Evolutionary conservation across 108 stramenopile species (phyloP).

Genomic region (Chaetoceros muelleri): DNA sequence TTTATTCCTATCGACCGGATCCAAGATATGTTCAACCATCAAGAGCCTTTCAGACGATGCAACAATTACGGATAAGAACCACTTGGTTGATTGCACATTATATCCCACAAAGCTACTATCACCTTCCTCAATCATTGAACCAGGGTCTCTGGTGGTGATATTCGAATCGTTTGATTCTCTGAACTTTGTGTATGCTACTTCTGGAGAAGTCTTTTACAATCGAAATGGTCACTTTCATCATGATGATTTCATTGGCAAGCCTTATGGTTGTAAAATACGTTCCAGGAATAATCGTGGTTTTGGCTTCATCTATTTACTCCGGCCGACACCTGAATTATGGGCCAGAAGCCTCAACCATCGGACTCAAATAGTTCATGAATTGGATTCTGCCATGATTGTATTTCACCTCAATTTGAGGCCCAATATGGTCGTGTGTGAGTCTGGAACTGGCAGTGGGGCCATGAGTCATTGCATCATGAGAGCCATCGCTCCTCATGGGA

Average conservation of each 20-base stretch:
- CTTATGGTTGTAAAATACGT: slow-evolving; percentile 77
- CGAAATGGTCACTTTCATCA: slow-evolving; percentile 84
- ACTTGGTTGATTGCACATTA: slow-evolving; percentile 31
- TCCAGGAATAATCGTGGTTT: slow-evolving; percentile 60
- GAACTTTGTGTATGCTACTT: slow-evolving; percentile 74
- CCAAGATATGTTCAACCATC: slow-evolving; percentile 1
- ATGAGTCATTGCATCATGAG: slow-evolving; percentile 75
- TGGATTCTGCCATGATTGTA: slow-evolving; percentile 79
- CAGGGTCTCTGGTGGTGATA: slow-evolving; percentile 61
- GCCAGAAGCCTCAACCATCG: slow-evolving; percentile 68
- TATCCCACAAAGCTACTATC: slow-evolving; percentile 48
- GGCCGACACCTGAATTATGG: slow-evolving; percentile 92
- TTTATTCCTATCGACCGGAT: slow-evolving; percentile 46
- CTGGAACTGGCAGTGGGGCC: slow-evolving; percentile 87
- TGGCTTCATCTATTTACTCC: slow-evolving; percentile 69
- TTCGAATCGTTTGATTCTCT: slow-evolving; percentile 75
- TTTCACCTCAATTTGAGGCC: slow-evolving; percentile 74
- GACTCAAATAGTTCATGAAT: slow-evolving; percentile 88
- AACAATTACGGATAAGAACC: not conserved
- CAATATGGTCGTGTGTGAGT: slow-evolving; percentile 81
- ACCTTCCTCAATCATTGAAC: slow-evolving; percentile 43
- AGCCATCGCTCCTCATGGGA: slow-evolving; percentile 82
- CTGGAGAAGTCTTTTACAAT: slow-evolving; percentile 56
- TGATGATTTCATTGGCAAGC: slow-evolving; percentile 81
- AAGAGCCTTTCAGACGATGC: not conserved